These are phyloP conservation scores for Gossypium aridum DNA, from an alignment of 441 rosid species.

Conservation along the genomic window DNA sequence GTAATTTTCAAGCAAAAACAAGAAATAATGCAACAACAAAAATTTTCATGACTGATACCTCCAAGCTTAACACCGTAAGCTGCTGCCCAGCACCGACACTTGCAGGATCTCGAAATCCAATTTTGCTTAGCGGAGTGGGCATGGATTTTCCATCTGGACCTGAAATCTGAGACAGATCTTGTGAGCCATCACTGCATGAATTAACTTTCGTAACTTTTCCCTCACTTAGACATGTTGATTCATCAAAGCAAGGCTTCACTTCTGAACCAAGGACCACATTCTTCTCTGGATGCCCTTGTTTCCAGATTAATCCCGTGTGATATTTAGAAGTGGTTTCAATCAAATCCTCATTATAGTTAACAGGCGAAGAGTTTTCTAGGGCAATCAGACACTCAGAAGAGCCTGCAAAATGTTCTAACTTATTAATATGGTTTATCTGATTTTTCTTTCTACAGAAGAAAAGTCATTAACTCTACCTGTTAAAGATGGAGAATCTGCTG, in stretches of 20 bases:
- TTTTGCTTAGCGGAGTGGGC: slow-evolving; percentile 89
- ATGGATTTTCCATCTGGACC: slow-evolving; percentile 76
- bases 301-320: slow-evolving; percentile 21
- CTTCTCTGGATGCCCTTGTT: slow-evolving; percentile 26
- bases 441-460: slow-evolving; percentile 3
- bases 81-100: slow-evolving; percentile 97
- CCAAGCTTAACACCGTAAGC: slow-evolving; percentile 78
- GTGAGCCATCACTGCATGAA: slow-evolving; percentile 24
- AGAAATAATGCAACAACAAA: neutral
- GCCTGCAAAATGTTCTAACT: slow-evolving; percentile 28
- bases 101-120: slow-evolving; percentile 95
- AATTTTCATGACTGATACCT: slow-evolving; percentile 42
- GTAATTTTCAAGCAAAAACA: neutral
- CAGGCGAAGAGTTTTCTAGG: slow-evolving; percentile 27
- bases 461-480: slow-evolving; percentile 28
- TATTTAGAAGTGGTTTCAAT: slow-evolving; percentile 27
- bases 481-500: slow-evolving; percentile 20
- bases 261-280: slow-evolving; percentile 24
- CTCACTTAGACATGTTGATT: slow-evolving; percentile 29
- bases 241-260: slow-evolving; percentile 19
- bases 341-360: slow-evolving; percentile 21
- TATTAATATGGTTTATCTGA: slow-evolving; percentile 8
- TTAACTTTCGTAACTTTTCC: slow-evolving; percentile 25
- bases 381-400: slow-evolving; percentile 25
- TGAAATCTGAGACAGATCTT: slow-evolving; percentile 84